These are phyloP conservation scores for Yamadazyma jaroonii DNA, from an alignment of 1,139 yeast genomes.

Conservation along the genomic window DNA sequence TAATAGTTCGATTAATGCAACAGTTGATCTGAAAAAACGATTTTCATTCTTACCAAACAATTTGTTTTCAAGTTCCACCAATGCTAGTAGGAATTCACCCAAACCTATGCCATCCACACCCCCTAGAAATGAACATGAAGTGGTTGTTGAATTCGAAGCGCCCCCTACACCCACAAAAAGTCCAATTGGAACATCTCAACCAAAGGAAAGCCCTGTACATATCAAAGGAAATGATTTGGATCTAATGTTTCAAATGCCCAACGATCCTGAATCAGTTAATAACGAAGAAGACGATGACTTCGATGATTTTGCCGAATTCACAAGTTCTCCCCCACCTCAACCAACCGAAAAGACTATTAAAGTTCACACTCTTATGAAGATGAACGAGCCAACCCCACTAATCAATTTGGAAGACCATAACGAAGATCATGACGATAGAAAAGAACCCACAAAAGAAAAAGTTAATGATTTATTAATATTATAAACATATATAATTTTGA, in stretches of 20 bases:
- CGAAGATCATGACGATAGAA: background rate
- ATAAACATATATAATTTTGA: conserved; percentile 1
- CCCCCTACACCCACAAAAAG: background rate
- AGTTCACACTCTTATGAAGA: conserved; percentile 13
- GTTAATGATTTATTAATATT: conserved; percentile 9
- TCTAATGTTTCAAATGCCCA: conserved; percentile 9
- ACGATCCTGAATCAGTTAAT: background rate
- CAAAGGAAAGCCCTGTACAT: conserved; percentile 1
- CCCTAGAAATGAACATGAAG: background rate
- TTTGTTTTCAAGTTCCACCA: conserved; percentile 7
- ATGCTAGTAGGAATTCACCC: background rate
- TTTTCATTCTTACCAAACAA: conserved; percentile 20
- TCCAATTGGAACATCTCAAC: too few species aligned
- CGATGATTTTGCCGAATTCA: conserved; percentile 21
- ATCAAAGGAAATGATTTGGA: conserved; percentile 12
- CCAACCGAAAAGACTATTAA: conserved; percentile 9
- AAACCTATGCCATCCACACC: background rate
- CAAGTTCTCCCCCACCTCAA: conserved; percentile 14
- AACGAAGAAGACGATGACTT: conserved; percentile 6
- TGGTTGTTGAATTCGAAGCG: background rate
- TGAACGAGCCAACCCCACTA: conserved; percentile 15
- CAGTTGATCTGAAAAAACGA: conserved; percentile 11
- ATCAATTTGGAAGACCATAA: conserved; percentile 11
- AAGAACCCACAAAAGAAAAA: background rate
- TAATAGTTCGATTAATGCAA: background rate